Evolutionary conservation across 169 alveolate species (phyloP).

Genomic region (Amoebophrya sp.): DNA sequence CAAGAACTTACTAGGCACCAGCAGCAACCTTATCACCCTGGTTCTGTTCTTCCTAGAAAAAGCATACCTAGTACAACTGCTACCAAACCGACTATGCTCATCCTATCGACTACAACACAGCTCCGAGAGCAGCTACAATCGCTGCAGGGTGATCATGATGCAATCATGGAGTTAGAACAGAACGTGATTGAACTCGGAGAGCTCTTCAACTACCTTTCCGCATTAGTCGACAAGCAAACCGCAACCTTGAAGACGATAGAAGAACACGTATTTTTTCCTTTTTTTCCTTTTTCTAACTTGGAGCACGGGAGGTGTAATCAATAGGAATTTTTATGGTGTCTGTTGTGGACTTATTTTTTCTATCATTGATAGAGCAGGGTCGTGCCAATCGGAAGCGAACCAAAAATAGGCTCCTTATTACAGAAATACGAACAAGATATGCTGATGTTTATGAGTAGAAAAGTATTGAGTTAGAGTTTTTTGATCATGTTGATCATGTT

Average conservation of each 20-base stretch:
- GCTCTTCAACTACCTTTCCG: conserved; percentile 14
- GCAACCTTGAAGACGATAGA: neutral
- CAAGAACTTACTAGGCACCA: too few relatives aligned
- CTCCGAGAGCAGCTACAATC: neutral
- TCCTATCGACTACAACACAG: too few relatives aligned
- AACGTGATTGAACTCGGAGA: neutral
- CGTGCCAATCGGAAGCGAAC: neutral
- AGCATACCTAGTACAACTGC: too few relatives aligned
- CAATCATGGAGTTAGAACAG: neutral
- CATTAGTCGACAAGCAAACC: neutral
- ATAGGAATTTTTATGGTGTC: neutral
- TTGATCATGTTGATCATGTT: neutral
- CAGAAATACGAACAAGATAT: too few relatives aligned
- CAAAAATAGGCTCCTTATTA: too few relatives aligned
- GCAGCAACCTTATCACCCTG: too few relatives aligned
- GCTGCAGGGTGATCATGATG: neutral
- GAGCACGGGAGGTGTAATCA: neutral
- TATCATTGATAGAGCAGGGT: neutral
- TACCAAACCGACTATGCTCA: too few relatives aligned
- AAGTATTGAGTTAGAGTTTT: neutral
- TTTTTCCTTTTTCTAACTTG: neutral
- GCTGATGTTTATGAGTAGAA: too few relatives aligned
- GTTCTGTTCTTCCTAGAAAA: too few relatives aligned
- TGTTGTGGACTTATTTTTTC: neutral
- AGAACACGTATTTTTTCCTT: neutral